Conservation (phyloP, 2,329 filamentous ascomycete species). For the Verticillium dahliae region DNA sequence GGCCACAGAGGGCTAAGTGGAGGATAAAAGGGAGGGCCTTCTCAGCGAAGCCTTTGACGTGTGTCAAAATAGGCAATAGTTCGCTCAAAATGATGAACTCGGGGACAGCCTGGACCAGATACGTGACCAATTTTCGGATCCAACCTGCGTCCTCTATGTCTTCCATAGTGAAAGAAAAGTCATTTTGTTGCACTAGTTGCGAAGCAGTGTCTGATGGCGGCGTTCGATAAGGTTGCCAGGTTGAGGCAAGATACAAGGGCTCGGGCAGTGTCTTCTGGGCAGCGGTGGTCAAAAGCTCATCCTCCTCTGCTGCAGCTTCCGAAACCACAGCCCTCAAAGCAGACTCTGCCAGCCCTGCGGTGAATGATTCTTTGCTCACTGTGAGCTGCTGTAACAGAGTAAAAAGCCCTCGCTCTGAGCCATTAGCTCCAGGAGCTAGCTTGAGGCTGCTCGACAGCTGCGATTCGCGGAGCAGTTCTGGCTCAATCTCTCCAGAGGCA, state of each 20-base stretch:
- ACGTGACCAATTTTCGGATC: constrained; percentile 55
- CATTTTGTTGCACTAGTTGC: constrained; percentile 14
- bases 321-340: constrained; percentile 52
- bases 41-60: constrained; percentile 63
- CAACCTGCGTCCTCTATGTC: constrained; percentile 45
- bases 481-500: constrained; percentile 61
- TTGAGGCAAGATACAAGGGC: constrained; percentile 45
- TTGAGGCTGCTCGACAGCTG: constrained; percentile 43
- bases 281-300: constrained; percentile 40
- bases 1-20: constrained; percentile 69
- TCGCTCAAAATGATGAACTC: constrained; percentile 64
- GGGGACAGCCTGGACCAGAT: constrained; percentile 52
- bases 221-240: constrained; percentile 49
- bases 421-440: constrained; percentile 37
- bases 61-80: constrained; percentile 58
- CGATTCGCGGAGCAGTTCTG: constrained; percentile 55
- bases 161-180: constrained; percentile 25
- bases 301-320: constrained; percentile 37
- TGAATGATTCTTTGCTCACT: constrained; percentile 46
- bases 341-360: constrained; percentile 54
- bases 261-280: constrained; percentile 47
- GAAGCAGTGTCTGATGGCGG: constrained; percentile 43
- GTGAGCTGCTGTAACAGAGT: constrained; percentile 56
- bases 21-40: constrained; percentile 76
- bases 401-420: constrained; percentile 59